Base-by-base conservation (phyloP, 192 early-diverging fungal genomes). In the Coemansia erecta region DNA sequence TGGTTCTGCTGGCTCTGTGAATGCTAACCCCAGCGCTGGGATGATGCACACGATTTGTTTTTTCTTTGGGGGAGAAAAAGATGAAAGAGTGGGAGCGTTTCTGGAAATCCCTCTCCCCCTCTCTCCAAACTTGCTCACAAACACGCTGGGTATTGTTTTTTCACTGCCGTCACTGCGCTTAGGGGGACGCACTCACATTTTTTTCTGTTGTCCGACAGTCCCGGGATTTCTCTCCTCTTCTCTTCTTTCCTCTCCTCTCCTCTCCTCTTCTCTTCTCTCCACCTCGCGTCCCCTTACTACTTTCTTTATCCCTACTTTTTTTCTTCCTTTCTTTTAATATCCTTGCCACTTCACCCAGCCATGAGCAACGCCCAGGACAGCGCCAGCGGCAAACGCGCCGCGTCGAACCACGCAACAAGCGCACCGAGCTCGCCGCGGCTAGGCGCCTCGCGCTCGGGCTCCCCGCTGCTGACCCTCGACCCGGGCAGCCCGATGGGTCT, bases 401-500 rank as follows among this genome's bases (percentile, higher is more conserved):
- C 41, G 19, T 4, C 18, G 53, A 64, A 55, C 19, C 68, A 66
- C 49, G 56, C 54, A 4, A 47, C 55, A n/a, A 70, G 73, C 61
- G 47, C 56, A 4, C 68, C 66, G 17, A 67, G 53, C 49, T 70
- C 73, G 48, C 68, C 73, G 22, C 66, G 60, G 57, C 64, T 63
- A 39, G 58, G 59, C 18, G 54, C 40, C 26, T 60, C 73, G 15
- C 73, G 73, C 22, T 64, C 65, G 42, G 61, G 64, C 4, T 77
- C 74, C 56, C 69, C 68, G n/a, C 49, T 68, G 0, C 28, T 47
- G 53, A 26, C 51, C 8, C 39, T 70, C 52, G 74, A 64, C 55
- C 69, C 68, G 8, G 74, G 65, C 35, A 71, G 68, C 48, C 74
- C 74, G 8, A 77, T 77, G 74, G 74, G 64, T 1, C 74, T 77